These are phyloP conservation scores for Phialophora chinensis DNA, from an alignment of 2,329 filamentous ascomycete genomes.

Conservation along the genomic window DNA sequence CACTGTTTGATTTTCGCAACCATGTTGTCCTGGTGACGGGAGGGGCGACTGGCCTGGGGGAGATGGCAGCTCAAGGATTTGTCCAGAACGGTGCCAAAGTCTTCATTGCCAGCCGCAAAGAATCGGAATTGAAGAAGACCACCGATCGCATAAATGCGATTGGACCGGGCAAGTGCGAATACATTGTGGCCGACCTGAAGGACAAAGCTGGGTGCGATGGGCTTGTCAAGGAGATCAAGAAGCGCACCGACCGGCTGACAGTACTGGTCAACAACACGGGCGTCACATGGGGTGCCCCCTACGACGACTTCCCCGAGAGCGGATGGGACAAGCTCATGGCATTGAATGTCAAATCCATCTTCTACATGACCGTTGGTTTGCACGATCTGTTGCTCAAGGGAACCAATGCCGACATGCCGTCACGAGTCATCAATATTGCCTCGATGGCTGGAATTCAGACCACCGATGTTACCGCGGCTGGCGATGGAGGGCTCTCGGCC, in stretches of 20 bases:
- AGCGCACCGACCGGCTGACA: conserved; percentile 51
- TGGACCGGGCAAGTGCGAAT: conserved; percentile 58
- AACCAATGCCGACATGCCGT: conserved; percentile 51
- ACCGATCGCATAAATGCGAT: conserved; percentile 56
- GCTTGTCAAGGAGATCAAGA: conserved; percentile 56
- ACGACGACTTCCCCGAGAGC: conserved; percentile 63
- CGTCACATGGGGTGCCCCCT: conserved; percentile 62
- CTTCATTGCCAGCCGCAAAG: conserved; percentile 61
- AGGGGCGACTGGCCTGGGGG: conserved; percentile 45
- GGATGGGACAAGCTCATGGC: conserved; percentile 65
- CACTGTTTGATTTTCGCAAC: conserved; percentile 43
- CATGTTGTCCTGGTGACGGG: conserved; percentile 44
- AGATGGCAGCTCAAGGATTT: conserved; percentile 62
- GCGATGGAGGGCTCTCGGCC: conserved; percentile 58
- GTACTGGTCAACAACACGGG: conserved; percentile 59
- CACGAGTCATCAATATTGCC: conserved; percentile 61
- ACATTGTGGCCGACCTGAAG: conserved; percentile 59
- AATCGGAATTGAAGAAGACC: conserved; percentile 56
- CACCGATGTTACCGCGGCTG: conserved; percentile 53
- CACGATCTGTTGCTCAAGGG: conserved; percentile 57
- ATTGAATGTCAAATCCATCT: conserved; percentile 61
- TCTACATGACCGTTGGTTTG: conserved; percentile 53
- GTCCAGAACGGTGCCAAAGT: conserved; percentile 60
- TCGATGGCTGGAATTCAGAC: conserved; percentile 55
- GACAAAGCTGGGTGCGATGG: conserved; percentile 58